Base-by-base conservation (phyloP, 2,329 filamentous ascomycete species). In the Kalaharituber pfeilii region DNA sequence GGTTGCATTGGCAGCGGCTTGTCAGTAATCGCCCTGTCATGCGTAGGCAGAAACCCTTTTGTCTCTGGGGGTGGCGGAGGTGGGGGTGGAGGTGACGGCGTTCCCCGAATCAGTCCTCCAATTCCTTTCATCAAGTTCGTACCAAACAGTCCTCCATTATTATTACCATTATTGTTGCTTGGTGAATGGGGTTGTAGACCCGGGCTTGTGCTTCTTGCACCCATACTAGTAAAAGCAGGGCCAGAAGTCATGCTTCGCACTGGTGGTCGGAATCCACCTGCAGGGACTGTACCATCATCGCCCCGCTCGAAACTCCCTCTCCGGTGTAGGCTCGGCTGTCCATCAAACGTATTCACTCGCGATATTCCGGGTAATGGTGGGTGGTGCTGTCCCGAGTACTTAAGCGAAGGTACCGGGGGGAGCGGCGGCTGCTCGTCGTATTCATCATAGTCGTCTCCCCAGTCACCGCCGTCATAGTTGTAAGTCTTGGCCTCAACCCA, bases 401-500 rank as follows among this genome's bases (percentile, higher is more conserved):
- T 11, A 3, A 22, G 22, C 13, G 42, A 8, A 11, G 24, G n/a
- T 9, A 9, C 9, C 20, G 42, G 11, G 5, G 24, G 22, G 13
- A 5, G 42, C 13, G 42, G 5, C 13, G 3, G 42, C 25, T 15
- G 15, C 18, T 15, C n/a, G n/a, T 20, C 42, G 22, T 47, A 20
- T 22, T 24, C 56, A 20, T 59, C 55, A 18, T 60, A 52, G 25
- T 61, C 59, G 18, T 53, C 56, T 25, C 56, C 58, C 47, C 59
- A 60, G 29, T 57, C 59, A 20, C 52, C 56, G 42, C 56, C 57
- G 22, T 53, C 59, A 42, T 61, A 61, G 39, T 59, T 53, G 22
- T 57, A 55, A 8, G 57, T 59, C 27, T 58, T 57, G 9, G 59
- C 59, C 33, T 61, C 57, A 20, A 57, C 59, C 59, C 59, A 61